phyloP scores from a whole-genome alignment of 2,329 filamentous ascomycete genomes.

The Penicillium sp. region DNA sequence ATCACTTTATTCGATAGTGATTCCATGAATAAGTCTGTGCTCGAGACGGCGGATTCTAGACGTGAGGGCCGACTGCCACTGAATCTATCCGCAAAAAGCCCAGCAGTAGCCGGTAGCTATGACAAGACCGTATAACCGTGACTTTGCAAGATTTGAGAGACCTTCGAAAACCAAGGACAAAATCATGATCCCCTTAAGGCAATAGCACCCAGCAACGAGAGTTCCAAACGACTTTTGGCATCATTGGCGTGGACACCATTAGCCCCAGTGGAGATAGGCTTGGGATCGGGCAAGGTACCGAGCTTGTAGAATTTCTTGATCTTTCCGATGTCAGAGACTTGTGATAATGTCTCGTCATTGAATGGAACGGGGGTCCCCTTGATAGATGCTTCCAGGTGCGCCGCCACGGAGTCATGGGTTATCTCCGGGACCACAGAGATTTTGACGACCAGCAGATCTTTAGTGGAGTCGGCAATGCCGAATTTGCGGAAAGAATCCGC shows the following conservation, averaged over 20 bases:
- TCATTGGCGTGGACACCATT: conserved; percentile 22
- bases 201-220: conserved; percentile 71
- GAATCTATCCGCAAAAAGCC: background rate
- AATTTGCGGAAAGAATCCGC: conserved; percentile 87
- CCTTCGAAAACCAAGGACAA: background rate
- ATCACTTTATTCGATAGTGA: background rate
- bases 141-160: background rate
- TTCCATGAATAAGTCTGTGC: background rate
- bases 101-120: background rate
- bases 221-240: conserved; percentile 53
- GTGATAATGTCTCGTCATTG: conserved; percentile 61
- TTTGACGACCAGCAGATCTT: conserved; percentile 76
- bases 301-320: conserved; percentile 87
- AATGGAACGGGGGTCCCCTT: conserved; percentile 60
- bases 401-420: conserved; percentile 49
- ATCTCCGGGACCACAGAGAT: conserved; percentile 57
- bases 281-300: conserved; percentile 50
- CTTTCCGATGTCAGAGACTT: conserved; percentile 62
- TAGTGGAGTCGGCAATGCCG: conserved; percentile 71
- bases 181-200: conserved; percentile 63
- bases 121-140: background rate
- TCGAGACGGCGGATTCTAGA: background rate
- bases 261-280: conserved; percentile 10
- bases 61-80: background rate
- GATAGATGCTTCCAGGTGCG: conserved; percentile 63